These are phyloP conservation scores for Cavenderia fasciculata DNA, from an alignment of 78 protist genomes.

Conservation along the genomic window DNA sequence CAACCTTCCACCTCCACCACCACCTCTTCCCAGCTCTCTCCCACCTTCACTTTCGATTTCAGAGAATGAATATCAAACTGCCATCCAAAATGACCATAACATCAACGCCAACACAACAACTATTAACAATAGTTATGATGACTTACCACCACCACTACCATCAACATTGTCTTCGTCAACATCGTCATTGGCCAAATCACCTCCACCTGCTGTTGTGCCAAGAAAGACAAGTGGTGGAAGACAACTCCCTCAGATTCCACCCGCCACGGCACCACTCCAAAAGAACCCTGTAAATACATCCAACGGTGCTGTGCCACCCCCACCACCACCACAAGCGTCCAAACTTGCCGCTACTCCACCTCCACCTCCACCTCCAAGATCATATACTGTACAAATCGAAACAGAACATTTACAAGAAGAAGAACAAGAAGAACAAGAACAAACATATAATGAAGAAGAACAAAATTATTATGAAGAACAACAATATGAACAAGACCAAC, in stretches of 20 bases:
- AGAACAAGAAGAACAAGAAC: not conserved
- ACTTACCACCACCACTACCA: not conserved
- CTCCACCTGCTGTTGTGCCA: too few species aligned
- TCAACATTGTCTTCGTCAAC: too few species aligned
- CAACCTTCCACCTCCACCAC: constrained; percentile 12
- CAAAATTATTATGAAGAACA: constrained; percentile 10
- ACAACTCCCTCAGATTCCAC: too few species aligned
- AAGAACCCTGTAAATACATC: too few species aligned
- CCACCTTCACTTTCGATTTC: constrained; percentile 1
- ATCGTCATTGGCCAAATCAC: too few species aligned
- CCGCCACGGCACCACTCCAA: too few species aligned
- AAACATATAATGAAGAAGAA: not conserved
- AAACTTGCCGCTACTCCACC: not conserved
- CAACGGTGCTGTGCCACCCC: too few species aligned
- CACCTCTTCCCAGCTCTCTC: not conserved
- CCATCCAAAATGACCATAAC: too few species aligned
- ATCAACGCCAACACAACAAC: too few species aligned
- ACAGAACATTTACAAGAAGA: not conserved
- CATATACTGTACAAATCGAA: not conserved
- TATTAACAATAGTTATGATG: too few species aligned
- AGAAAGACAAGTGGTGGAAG: too few species aligned
- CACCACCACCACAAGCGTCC: not conserved
- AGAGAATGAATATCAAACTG: not conserved
- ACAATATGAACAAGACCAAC: constrained; percentile 3
- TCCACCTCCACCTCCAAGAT: constrained; percentile 21